Conservation (phyloP, 1,139 yeast genomes). For the Taiozyma sp. region DNA sequence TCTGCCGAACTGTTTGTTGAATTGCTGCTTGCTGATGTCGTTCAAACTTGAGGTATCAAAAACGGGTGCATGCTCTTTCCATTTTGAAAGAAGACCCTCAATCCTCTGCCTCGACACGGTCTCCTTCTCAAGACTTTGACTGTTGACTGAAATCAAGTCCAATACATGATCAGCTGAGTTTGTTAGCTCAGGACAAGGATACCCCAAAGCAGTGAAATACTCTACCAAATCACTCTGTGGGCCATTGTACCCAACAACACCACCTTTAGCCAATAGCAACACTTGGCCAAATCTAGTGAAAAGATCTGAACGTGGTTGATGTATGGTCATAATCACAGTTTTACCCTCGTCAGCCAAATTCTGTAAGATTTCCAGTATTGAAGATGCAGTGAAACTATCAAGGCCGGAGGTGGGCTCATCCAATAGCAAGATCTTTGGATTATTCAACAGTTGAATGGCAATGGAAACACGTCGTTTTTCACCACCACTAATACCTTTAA, state of each 20-base stretch:
- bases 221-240: conserved; percentile 35
- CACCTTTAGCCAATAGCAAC: conserved; percentile 64
- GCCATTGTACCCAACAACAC: conserved; percentile 56
- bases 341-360: conserved; percentile 58
- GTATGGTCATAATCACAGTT: conserved; percentile 74
- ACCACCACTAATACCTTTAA: conserved; percentile 84
- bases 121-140: conserved; percentile 31
- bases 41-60: neutral
- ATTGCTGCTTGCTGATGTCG: neutral
- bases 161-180: conserved; percentile 71
- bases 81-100: conserved; percentile 22
- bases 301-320: conserved; percentile 77
- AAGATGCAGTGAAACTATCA: conserved; percentile 72
- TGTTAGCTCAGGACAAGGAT: conserved; percentile 48
- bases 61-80: conserved; percentile 15
- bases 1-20: conserved; percentile 7
- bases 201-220: conserved; percentile 42
- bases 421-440: conserved; percentile 65
- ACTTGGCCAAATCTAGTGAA: conserved; percentile 62
- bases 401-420: conserved; percentile 92
- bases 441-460: conserved; percentile 68
- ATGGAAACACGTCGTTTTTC: conserved; percentile 80
- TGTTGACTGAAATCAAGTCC: conserved; percentile 51
- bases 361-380: conserved; percentile 58
- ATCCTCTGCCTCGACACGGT: conserved; percentile 32